phyloP scores from a whole-genome alignment of 805 yeast genomes.

The Saccharomycopsis amapae region DNA sequence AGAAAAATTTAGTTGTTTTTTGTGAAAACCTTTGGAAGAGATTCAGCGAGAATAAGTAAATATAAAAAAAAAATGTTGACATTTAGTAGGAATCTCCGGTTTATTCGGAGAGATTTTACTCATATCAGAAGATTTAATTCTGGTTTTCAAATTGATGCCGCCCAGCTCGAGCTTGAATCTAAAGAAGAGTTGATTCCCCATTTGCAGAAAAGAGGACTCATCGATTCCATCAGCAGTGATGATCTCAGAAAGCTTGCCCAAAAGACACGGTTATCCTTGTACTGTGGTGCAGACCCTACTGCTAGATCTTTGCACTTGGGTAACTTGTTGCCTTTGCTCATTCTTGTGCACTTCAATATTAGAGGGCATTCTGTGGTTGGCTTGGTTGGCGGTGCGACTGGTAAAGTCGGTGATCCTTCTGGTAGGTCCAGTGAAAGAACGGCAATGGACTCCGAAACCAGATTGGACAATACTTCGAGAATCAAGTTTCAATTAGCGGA shows the following conservation, averaged over 20 bases:
- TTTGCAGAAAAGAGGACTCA: slow-evolving; percentile 39
- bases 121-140: background rate
- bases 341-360: slow-evolving; percentile 72
- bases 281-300: slow-evolving; percentile 96
- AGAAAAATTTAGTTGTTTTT: no score
- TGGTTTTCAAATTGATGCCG: slow-evolving; percentile 23
- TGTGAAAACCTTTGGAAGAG: no score
- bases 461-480: slow-evolving; percentile 48
- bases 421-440: slow-evolving; percentile 77
- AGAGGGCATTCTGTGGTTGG: slow-evolving; percentile 84
- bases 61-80: no score
- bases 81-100: no score
- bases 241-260: slow-evolving; percentile 26
- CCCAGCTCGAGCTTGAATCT: slow-evolving; percentile 26
- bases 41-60: no score
- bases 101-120: no score
- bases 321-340: slow-evolving; percentile 79
- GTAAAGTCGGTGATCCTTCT: slow-evolving; percentile 93
- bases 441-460: slow-evolving; percentile 43
- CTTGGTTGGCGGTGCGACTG: slow-evolving; percentile 92
- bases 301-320: slow-evolving; percentile 88
- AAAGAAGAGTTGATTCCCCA: slow-evolving; percentile 35
- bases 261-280: slow-evolving; percentile 41
- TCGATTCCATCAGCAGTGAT: slow-evolving; percentile 36
- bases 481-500: slow-evolving; percentile 55